Evolutionary conservation across 1,284 basidiomycete species (phyloP), one percentile per base, ranked within the genome.

Genomic region (Irpex sp.): DNA sequence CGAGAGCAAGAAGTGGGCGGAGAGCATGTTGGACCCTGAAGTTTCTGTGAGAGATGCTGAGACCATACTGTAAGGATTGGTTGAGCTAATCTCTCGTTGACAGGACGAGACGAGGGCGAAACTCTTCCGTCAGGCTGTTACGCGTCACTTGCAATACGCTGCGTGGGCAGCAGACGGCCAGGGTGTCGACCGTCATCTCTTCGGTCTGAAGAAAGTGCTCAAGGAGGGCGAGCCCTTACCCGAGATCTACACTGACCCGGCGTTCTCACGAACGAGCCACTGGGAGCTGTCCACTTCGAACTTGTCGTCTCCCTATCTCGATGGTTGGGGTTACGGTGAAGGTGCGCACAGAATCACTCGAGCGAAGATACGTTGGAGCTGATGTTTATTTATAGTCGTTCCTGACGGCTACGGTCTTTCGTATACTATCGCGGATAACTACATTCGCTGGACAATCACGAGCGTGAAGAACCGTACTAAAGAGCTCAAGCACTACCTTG

Each of bases 251-350:
- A 83, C 77, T 62, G 96, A 99, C 72, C 79, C 81, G 58, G 87
- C 90, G 15, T 97, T 85, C 72, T 75, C 80, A 9, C 82, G 82
- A 74, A 92, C 88, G 49, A 86, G 76, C 61, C 93, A 96, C 74
- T 99, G 97, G 97, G 92, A 96, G 76, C 78, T 99, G 68, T 93
- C 90, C 56, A 99, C 97, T 4, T 92, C 89, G 69, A 93, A 98
- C 76, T 81, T 99, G 67, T 92, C 89, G 60, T 91, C 87, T 60
- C 84, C 85, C 65, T 94, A 85, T 75, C 82, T 99, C 58, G 93
- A 96, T 69, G 95, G 95, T 44, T 98, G 97, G 96, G 97, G 97
- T 37, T 98, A 97, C 74, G 96, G 96, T 9, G 94, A 98, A 85
- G 94, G 91, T 93, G 64, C 66, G 85, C 65, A 58, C 34, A 64